A percentile compares a stretch with the other conserved stretches of the same genome.
phyloP scores from a whole-genome alignment of 306 rosid genomes.

The Fragaria ananassa region DNA sequence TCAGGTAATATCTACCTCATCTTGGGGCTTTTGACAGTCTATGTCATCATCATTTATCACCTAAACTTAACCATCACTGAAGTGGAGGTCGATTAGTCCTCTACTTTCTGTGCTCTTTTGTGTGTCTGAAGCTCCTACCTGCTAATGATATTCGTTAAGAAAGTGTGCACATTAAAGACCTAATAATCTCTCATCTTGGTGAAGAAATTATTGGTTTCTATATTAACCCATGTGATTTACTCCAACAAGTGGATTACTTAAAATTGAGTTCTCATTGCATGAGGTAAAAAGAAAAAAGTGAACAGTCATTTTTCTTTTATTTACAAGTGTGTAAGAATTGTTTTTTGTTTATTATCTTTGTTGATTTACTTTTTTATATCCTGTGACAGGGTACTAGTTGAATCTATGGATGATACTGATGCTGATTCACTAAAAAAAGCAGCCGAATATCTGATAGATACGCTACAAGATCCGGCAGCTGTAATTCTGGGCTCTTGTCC shows the following conservation, averaged over 20 bases:
- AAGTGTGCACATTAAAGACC: background rate
- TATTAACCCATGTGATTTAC: background rate
- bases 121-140: background rate
- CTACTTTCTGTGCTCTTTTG: background rate
- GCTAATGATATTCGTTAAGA: background rate
- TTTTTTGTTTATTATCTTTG: conserved; percentile 8
- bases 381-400: conserved; percentile 67
- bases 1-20: conserved; percentile 46
- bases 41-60: background rate
- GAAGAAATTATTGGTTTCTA: background rate
- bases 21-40: background rate
- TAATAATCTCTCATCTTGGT: background rate
- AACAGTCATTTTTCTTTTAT: background rate
- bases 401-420: conserved; percentile 75
- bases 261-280: background rate
- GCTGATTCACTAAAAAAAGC: conserved; percentile 85
- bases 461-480: conserved; percentile 82
- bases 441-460: conserved; percentile 70
- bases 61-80: background rate
- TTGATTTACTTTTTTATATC: background rate
- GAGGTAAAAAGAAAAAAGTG: background rate
- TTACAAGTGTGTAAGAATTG: background rate
- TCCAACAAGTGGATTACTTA: background rate
- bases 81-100: background rate
- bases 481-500: conserved; percentile 84